A percentile compares a stretch with the other conserved stretches of the same genome.
Evolutionary conservation across 108 stramenopile genomes (phyloP).

Genomic region (Schizochytrium sp.): DNA sequence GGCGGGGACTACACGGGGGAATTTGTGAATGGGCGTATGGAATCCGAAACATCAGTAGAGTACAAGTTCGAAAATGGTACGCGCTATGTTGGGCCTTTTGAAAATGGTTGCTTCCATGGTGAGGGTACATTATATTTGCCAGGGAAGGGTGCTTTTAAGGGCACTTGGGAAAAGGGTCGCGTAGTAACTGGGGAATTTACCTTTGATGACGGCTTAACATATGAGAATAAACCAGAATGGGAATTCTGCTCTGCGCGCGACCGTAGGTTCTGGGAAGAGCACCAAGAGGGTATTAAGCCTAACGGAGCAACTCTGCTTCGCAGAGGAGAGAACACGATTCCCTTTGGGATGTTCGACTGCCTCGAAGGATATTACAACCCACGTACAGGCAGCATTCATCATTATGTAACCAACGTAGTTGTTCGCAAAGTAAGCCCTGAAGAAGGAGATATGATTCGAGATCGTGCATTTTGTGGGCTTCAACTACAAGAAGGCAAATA

Average conservation of each 20-base stretch:
- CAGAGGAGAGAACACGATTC: not conserved
- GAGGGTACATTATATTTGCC: slow-evolving; percentile 59
- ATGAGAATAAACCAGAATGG: slow-evolving; percentile 41
- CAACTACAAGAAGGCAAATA: not conserved
- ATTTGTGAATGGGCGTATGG: slow-evolving; percentile 40
- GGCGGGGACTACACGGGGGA: slow-evolving; percentile 8
- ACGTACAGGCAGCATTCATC: slow-evolving; percentile 19
- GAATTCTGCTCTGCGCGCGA: slow-evolving; percentile 11
- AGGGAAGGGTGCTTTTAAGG: slow-evolving; percentile 31
- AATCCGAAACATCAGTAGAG: not conserved
- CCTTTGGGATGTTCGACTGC: slow-evolving; percentile 27
- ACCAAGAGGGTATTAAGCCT: slow-evolving; percentile 5
- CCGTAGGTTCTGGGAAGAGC: slow-evolving; percentile 35
- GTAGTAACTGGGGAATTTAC: slow-evolving; percentile 49
- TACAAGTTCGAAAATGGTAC: slow-evolving; percentile 60
- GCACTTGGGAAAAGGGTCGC: slow-evolving; percentile 58
- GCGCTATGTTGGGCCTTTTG: slow-evolving; percentile 54
- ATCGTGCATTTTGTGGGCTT: not conserved
- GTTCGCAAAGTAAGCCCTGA: not conserved
- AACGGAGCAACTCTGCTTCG: not conserved
- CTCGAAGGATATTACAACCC: slow-evolving; percentile 27
- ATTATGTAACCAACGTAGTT: not conserved
- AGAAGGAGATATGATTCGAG: slow-evolving; percentile 40
- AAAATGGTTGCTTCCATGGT: slow-evolving; percentile 42
- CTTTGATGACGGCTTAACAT: slow-evolving; percentile 50